Evolutionary conservation across 257 asterid genomes (phyloP), one percentile per base, ranked within the genome.

Genomic region (Paulownia fortunei): DNA sequence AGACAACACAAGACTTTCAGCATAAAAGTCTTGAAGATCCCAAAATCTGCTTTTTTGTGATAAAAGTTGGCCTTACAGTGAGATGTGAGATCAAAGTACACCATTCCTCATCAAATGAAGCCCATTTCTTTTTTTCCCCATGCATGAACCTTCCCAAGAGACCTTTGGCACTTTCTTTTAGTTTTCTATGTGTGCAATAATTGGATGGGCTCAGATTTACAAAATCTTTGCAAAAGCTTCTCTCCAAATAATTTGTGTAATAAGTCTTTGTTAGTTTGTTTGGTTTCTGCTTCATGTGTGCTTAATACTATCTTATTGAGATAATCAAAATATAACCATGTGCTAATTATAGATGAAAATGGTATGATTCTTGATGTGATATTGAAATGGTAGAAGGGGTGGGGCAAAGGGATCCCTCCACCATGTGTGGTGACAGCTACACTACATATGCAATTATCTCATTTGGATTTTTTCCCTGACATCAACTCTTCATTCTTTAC

Each of bases 91-190:
- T 64, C 68, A 49, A 64, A 74, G 69, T 71, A 70, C 74, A 27
- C 79, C 80, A 81, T 64, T 71, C 86, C 76, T 82, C 84, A 76
- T 42, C 26, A 84, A 75, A 69, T 78, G 72, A 83, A 72, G 85
- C 79, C 86, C 83, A 78, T 58, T 56, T 34, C 47, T 76, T 52
- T 62, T 64, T 66, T 64, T 7, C 21, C 79, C 82, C 80, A 76
- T 86, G 75, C 92, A 85, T 83, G 88, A 82, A 83, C 84, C 76
- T 77, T 65, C 81, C 65, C 76, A 55, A 80, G 62, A 70, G 21
- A 58, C 60, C 42, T 54, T 79, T 83, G 79, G 55, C 82, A 36
- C 68, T 72, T 72, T 59, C 77, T 71, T 30, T 34, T 49, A 16
- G 26, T 11, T 77, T 58, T 65, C 0, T 34, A 24, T 66, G 26